Evolutionary conservation across 139 green algal species (phyloP).

Genomic region (Chlorella ohadii): DNA sequence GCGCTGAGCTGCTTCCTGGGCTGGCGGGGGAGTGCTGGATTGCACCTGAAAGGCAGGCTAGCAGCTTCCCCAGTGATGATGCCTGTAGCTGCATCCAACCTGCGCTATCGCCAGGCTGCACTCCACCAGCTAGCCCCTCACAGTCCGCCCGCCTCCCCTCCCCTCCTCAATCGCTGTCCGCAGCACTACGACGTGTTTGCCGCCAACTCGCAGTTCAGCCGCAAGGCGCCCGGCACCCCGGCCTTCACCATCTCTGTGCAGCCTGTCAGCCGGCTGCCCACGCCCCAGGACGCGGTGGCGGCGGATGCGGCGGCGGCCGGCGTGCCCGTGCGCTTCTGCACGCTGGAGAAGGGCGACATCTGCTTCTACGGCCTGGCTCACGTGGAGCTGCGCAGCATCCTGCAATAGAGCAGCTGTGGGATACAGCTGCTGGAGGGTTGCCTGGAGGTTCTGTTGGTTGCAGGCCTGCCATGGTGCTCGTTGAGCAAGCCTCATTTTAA

Average conservation of each 20-base stretch:
- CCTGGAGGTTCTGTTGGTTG: too few species aligned
- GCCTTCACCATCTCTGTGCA: constrained; percentile 15
- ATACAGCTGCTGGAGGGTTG: too few species aligned
- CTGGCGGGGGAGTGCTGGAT: background rate
- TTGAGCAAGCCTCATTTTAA: too few species aligned
- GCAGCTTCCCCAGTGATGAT: too few species aligned
- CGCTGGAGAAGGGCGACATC: constrained; percentile 50
- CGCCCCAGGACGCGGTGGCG: background rate
- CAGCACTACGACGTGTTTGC: constrained; percentile 46
- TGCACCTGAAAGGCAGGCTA: too few species aligned
- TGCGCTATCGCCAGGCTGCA: too few species aligned
- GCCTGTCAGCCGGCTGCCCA: background rate
- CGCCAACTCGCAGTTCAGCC: constrained; percentile 40
- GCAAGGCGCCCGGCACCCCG: constrained; percentile 22
- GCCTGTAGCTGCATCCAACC: too few species aligned
- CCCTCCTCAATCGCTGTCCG: background rate
- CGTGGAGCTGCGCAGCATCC: constrained; percentile 26
- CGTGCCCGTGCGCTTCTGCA: constrained; percentile 26
- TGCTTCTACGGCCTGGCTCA: constrained; percentile 37
- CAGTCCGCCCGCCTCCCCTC: background rate
- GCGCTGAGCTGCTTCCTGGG: background rate
- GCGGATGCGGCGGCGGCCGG: constrained; percentile 22
- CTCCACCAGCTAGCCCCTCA: background rate
- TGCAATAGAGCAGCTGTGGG: background rate
- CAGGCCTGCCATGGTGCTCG: too few species aligned